Percentiles rank a stretch among this genome's conserved stretches.
These are phyloP conservation scores for Tricladium varicosporioides DNA, from an alignment of 2,329 filamentous ascomycete genomes.

Conservation along the genomic window DNA sequence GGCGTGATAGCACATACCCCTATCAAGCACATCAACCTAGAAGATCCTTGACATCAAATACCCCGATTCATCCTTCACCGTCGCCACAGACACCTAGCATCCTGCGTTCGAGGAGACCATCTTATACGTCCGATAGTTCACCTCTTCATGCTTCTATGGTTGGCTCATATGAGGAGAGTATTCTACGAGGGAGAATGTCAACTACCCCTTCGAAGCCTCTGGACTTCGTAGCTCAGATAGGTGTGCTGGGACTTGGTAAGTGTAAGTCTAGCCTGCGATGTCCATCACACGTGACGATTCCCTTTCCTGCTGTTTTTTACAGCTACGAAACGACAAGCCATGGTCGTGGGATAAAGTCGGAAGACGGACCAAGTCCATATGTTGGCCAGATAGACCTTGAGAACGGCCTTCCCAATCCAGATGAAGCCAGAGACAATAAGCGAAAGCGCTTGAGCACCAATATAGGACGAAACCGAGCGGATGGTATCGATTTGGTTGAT, in stretches of 20 bases:
- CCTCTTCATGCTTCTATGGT: slow-evolving; percentile 92
- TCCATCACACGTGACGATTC: slow-evolving; percentile 83
- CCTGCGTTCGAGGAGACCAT: slow-evolving; percentile 61
- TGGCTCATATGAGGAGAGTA: slow-evolving; percentile 96
- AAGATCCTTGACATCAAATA: slow-evolving; percentile 65
- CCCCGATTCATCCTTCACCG: slow-evolving; percentile 40
- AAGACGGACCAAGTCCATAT: slow-evolving; percentile 92
- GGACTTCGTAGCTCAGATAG: slow-evolving; percentile 92
- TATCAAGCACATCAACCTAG: slow-evolving; percentile 79
- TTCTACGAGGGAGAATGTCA: slow-evolving; percentile 92
- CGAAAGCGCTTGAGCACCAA: slow-evolving; percentile 35
- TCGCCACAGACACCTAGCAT: slow-evolving; percentile 51
- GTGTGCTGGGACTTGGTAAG: slow-evolving; percentile 83
- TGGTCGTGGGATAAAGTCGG: slow-evolving; percentile 56
- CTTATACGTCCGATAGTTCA: slow-evolving; percentile 70
- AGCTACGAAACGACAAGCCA: slow-evolving; percentile 73
- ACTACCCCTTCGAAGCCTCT: slow-evolving; percentile 90
- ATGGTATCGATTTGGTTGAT: slow-evolving; percentile 28
- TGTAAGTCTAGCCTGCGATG: slow-evolving; percentile 84
- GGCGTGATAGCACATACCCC: slow-evolving; percentile 63
- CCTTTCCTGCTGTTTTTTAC: slow-evolving; percentile 95
- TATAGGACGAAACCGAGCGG: slow-evolving; percentile 14
- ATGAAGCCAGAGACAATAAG: slow-evolving; percentile 41
- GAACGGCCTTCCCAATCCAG: slow-evolving; percentile 62
- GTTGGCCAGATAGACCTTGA: slow-evolving; percentile 92